Evolutionary conservation across 2,329 filamentous ascomycete species (phyloP).

Genomic region (Aspergillus arachidicola): DNA sequence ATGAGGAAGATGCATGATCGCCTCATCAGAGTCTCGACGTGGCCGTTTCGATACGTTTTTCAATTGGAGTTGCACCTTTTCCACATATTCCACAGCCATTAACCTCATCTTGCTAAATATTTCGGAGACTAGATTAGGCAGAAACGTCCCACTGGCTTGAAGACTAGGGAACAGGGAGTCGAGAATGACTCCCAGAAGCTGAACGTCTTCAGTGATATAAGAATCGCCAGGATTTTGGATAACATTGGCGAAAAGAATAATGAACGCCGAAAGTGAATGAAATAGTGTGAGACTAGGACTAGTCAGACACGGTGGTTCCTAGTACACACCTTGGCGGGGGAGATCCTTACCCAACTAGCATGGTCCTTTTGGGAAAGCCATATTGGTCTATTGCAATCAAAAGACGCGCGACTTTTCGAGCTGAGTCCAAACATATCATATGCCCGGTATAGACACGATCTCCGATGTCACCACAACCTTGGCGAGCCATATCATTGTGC

Average conservation of each 20-base stretch:
- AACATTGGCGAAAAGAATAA: not conserved
- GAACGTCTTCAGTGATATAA: not conserved
- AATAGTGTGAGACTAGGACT: not conserved
- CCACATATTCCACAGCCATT: not conserved
- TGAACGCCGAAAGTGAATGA: not conserved
- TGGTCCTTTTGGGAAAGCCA: not conserved
- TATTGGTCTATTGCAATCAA: not conserved
- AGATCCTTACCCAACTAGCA: not conserved
- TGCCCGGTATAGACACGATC: constrained; percentile 4
- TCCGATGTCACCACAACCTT: not conserved
- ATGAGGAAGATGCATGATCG: not conserved
- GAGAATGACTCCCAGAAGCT: not conserved
- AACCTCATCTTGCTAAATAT: not conserved
- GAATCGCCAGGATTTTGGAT: not conserved
- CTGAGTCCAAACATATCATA: not conserved
- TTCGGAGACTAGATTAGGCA: not conserved
- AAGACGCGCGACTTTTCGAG: not conserved
- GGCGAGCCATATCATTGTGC: not conserved
- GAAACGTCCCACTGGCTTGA: not conserved
- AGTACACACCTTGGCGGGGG: not conserved
- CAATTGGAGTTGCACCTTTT: not conserved
- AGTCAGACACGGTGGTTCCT: not conserved
- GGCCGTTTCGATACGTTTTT: not conserved
- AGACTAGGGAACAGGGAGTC: not conserved
- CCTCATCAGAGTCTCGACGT: not conserved